These are phyloP conservation scores for Podospora didyma DNA, from an alignment of 495 filamentous ascomycete species.

Conservation along the genomic window DNA sequence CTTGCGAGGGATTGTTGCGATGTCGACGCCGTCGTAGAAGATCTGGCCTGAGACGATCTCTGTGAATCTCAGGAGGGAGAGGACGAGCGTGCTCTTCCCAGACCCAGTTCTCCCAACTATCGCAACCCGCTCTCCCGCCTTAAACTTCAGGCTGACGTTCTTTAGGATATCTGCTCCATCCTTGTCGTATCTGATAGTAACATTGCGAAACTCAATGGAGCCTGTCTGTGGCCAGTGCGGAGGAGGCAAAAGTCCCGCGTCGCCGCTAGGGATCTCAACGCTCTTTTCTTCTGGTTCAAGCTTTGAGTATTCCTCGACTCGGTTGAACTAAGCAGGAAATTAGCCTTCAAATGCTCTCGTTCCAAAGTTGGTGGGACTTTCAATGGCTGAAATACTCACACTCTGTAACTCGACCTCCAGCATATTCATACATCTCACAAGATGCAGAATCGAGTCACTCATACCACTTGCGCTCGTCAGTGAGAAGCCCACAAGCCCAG, in stretches of 20 bases:
- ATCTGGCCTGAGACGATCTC: constrained; percentile 45
- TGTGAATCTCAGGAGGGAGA: constrained; percentile 54
- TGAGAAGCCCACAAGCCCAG: constrained; percentile 48
- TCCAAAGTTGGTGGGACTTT: too few species aligned
- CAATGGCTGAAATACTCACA: constrained; percentile 15
- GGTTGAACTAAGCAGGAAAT: constrained; percentile 32
- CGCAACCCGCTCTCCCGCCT: constrained; percentile 51
- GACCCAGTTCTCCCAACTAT: constrained; percentile 56
- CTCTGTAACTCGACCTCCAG: constrained; percentile 49
- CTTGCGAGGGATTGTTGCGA: constrained; percentile 43
- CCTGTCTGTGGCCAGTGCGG: constrained; percentile 45
- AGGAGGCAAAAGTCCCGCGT: constrained; percentile 20
- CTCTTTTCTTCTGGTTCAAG: constrained; percentile 43
- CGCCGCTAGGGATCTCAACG: constrained; percentile 12
- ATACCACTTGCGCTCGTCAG: constrained; percentile 47
- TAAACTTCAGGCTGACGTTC: constrained; percentile 45
- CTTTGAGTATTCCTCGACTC: constrained; percentile 44
- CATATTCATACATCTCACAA: constrained; percentile 46
- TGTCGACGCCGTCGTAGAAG: constrained; percentile 51
- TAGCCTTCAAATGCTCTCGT: neutral
- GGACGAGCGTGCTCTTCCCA: constrained; percentile 55
- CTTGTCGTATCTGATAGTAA: constrained; percentile 45
- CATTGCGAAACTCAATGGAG: constrained; percentile 44
- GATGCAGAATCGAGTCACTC: constrained; percentile 38
- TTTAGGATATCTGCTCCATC: constrained; percentile 49